Base-by-base conservation (phyloP, 1,139 yeast species). In the Pichia sp. region DNA sequence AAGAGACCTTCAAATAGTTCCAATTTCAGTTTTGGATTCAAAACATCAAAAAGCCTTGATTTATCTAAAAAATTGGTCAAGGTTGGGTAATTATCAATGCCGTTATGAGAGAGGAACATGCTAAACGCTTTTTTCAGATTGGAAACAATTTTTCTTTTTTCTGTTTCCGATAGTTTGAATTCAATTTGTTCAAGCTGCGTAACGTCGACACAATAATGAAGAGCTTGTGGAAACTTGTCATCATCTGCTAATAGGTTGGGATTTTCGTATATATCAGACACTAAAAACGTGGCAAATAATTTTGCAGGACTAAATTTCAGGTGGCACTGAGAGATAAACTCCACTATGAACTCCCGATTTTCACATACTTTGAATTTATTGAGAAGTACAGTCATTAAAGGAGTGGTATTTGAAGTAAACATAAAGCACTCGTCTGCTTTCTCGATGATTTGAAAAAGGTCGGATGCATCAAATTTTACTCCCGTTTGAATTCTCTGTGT, bases 191-290 rank as follows among this genome's bases (percentile, higher is more conserved):
- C 43, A 12, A 51, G 34, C 37, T 46, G 30, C 3, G 36, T 46
- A n/a, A 53, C 22, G 13, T 51, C 49, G 10, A 53, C 40, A 22
- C 46, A 25, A 30, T 52, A 47, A 19, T 47, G 46, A 18, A 52
- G 16, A 41, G 46, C 52, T 21, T 46, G 49, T 12, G 48, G 48
- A 30, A 53, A 46, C 18, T 12, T 22, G 10, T 21, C n/a, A 43
- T 36, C 46, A n/a, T 16, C 19, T 3, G n/a, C 26, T 3, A 47
- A 12, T 10, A 51, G 12, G 2, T 34, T 16, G 4, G 22, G 18
- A 13, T 47, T 52, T 4, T 41, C 43, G 19, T 46, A 52, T 8
- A 54, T 19, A n/a, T 52, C 41, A 4, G 56, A 54, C 12, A 48
- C 37, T 9, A 54, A 13, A 16, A 42, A 43, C 3, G 43, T 41